Base-by-base conservation (phyloP, 441 rosid genomes). In the Gossypium schwendimanii region DNA sequence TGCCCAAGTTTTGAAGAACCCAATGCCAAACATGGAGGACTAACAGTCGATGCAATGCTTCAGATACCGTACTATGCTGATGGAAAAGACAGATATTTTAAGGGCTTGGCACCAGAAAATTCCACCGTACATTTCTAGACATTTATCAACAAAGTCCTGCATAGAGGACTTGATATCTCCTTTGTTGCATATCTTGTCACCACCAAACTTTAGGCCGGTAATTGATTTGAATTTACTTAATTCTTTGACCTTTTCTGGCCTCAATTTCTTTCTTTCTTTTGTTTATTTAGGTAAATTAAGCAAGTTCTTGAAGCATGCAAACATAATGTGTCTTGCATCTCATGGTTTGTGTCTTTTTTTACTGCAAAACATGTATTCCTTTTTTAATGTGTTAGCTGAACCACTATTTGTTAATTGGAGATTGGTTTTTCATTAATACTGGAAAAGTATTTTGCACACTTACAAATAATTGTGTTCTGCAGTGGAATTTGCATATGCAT, bases 141-240 rank as follows among this genome's bases (percentile, higher is more conserved):
- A 96, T 85, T 84, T 96, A 73, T 89, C 97, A 11, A 77, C 78
- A 54, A 86, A 84, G 75, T 85, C 94, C 39, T 84, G 90, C 54
- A 87, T 88, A 60, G 94, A 91, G 82, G 97, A 93, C 70, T 82
- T 88, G 45, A 75, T 90, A 74, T 91, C 98, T 78, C 87, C 86
- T 17, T 78, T 93, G 76, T 70, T 96, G 80, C 97, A 87, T 84
- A 86, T 96, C 75, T 81, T 93, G 69, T 88, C 98, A 66, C 98
- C 97, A 49, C 83, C 94, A 79, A 87, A 81, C 77, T 81, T 96
- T 70, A 90, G 89, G 79, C 94, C 96, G 84, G 99, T 93, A 86
- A 81, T 78, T 78, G 49, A 49, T 72, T 73, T 53, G 45, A 84
- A 81, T 77, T 79, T 45, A 44, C 67, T 72, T 47, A 45, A 39